Evolutionary conservation across 352 stramenopile genomes (phyloP), one percentile per base, ranked within the genome.

Genomic region (Phytophthora meadii): DNA sequence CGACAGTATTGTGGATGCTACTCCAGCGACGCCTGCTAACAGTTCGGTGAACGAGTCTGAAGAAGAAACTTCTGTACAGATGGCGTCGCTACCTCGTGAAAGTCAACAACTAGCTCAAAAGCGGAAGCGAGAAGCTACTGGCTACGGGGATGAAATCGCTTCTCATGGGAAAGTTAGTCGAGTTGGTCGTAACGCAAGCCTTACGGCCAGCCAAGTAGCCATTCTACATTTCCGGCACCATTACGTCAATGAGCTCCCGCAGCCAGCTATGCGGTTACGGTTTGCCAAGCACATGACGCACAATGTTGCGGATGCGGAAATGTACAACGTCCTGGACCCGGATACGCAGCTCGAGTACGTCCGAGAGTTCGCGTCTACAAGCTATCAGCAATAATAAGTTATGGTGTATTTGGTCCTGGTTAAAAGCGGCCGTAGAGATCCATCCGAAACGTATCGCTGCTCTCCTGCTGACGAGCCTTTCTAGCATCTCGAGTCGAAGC

Each of bases 241-340:
- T 48, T 70, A 82, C 50, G 79, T 68, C 32, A 44, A 79, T 0
- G 42, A 75, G 19, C 41, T 86, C 46, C 34, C 60, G 0, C 41
- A 65, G 17, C 50, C 64, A 14, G 24, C 65, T 3, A 64, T 50
- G 48, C 74, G 70, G 6, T 55, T 88, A 14, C 58, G 62, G 28
- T 76, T 88, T 15, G 65, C 81, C 42, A 82, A 74, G 34, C 77
- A 83, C 44, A 50, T 88, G 22, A 72, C 79, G 17, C 66, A 77
- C 53, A 75, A 88, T 49, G 54, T 70, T 27, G 54, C 53, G 6
- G 79, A 88, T 22, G 79, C 79, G 42, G 77, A 83, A 59, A 86
- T 88, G 79, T 88, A 84, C 70, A 88, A 87, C 40, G 77, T 88
- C 14, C 48, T 88, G 27, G 79, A 88, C 66, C 59, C 72, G 10